phyloP scores from a whole-genome alignment of 106 monocot species.

The Chionographis japonica region DNA sequence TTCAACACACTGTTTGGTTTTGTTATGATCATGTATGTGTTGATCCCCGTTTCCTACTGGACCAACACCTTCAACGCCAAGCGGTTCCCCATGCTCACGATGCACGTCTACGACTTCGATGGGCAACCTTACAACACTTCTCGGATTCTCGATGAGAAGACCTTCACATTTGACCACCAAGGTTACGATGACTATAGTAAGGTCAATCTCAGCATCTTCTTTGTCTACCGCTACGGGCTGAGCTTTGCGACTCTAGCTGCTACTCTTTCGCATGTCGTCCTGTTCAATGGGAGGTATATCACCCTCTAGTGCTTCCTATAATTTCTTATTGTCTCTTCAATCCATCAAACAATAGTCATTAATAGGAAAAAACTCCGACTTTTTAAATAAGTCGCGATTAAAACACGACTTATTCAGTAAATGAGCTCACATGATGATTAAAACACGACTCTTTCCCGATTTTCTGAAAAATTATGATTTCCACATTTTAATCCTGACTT shows the following conservation, averaged over 20 bases:
- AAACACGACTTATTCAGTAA: too few relatives aligned
- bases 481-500: too few relatives aligned
- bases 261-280: constrained; percentile 2
- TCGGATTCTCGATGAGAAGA: constrained; percentile 28
- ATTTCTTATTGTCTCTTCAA: too few relatives aligned
- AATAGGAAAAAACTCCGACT: too few relatives aligned
- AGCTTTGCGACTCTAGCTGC: constrained; percentile 3
- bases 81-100: constrained; percentile 34
- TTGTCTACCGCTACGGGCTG: background rate
- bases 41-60: constrained; percentile 49
- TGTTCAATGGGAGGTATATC: constrained; percentile 7
- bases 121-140: constrained; percentile 33
- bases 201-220: constrained; percentile 3
- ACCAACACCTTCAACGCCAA: constrained; percentile 38
- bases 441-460: too few relatives aligned
- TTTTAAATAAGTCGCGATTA: too few relatives aligned
- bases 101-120: constrained; percentile 18
- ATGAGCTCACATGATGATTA: too few relatives aligned
- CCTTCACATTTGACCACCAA: constrained; percentile 25
- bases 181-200: constrained; percentile 29
- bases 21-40: constrained; percentile 19
- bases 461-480: too few relatives aligned
- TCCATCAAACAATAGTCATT: too few relatives aligned
- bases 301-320: too few relatives aligned
- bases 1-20: constrained; percentile 42